Percentiles rank a stretch among this genome's conserved stretches.
Evolutionary conservation across 768 basidiomycete genomes (phyloP).

Genomic region (Xanthoconium purpureum): DNA sequence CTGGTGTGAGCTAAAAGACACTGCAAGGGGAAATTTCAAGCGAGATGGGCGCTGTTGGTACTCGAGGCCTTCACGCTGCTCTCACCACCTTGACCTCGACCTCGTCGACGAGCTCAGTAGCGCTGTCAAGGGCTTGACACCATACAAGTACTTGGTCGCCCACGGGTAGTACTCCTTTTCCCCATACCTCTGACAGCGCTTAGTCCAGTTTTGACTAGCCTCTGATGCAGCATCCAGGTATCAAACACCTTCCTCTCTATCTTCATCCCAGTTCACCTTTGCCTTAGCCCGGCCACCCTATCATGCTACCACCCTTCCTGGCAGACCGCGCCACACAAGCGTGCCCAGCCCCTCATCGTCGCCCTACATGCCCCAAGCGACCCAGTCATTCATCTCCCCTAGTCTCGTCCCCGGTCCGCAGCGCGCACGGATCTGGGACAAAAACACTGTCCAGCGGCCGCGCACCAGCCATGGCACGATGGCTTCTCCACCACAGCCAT

Average conservation of each 20-base stretch:
- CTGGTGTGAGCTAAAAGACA: not conserved
- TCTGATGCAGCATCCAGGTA: slow-evolving; percentile 33
- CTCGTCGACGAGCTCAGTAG: not conserved
- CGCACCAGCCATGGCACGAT: slow-evolving; percentile 9
- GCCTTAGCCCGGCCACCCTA: slow-evolving; percentile 18
- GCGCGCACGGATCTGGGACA: slow-evolving; percentile 23
- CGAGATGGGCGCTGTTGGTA: slow-evolving; percentile 22
- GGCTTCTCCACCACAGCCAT: slow-evolving; percentile 3
- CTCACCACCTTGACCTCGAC: not conserved
- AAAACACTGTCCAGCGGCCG: slow-evolving; percentile 6
- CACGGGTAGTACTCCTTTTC: not conserved
- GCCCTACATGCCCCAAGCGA: not conserved
- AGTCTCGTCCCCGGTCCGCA: slow-evolving; percentile 26
- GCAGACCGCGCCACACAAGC: slow-evolving; percentile 24
- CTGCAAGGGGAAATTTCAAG: slow-evolving; percentile 5
- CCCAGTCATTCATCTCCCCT: slow-evolving; percentile 18
- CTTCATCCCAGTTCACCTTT: slow-evolving; percentile 12
- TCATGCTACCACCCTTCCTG: slow-evolving; percentile 10
- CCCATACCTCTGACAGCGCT: not conserved
- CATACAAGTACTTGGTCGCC: slow-evolving; percentile 4
- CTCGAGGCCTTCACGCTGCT: not conserved
- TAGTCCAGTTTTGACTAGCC: not conserved
- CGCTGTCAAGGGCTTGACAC: not conserved
- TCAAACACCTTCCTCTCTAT: not conserved
- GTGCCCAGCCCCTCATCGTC: slow-evolving; percentile 8